These are phyloP conservation scores for Penicillium nucicola DNA, from an alignment of 495 filamentous ascomycete genomes.

Conservation along the genomic window DNA sequence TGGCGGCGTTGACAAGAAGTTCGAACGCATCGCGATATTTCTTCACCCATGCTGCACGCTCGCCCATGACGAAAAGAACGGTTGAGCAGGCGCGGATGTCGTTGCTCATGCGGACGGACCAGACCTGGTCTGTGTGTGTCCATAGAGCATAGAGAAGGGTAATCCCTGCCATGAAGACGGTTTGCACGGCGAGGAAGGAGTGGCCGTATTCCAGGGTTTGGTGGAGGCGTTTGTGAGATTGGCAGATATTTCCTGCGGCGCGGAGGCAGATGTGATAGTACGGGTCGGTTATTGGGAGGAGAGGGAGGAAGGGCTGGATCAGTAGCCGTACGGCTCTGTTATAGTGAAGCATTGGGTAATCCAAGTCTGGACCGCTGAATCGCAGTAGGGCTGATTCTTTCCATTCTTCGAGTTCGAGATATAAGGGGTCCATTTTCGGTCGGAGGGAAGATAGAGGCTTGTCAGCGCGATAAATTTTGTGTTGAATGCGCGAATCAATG, in stretches of 20 bases:
- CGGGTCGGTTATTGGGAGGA: conserved; percentile 46
- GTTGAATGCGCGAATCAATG: conserved; percentile 52
- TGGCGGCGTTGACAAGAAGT: conserved; percentile 49
- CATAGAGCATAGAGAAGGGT: conserved; percentile 50
- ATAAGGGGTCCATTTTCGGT: conserved; percentile 47
- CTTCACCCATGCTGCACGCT: conserved; percentile 50
- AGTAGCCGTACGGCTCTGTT: conserved; percentile 49
- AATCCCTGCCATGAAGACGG: conserved; percentile 54
- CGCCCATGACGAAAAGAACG: conserved; percentile 53
- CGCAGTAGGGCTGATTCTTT: conserved; percentile 40
- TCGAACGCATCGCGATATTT: conserved; percentile 56
- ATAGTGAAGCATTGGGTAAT: conserved; percentile 52
- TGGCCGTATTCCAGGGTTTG: conserved; percentile 52
- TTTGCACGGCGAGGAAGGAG: conserved; percentile 53
- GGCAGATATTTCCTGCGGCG: conserved; percentile 51
- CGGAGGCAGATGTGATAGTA: conserved; percentile 50
- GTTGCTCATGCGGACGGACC: conserved; percentile 52
- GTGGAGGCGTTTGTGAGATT: conserved; percentile 52
- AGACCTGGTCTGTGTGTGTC: conserved; percentile 45
- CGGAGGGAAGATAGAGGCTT: conserved; percentile 42
- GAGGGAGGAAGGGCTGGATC: conserved; percentile 50
- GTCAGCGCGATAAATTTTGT: conserved; percentile 54
- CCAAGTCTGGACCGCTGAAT: conserved; percentile 38
- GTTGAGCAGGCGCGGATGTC: conserved; percentile 54
- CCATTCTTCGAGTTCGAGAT: conserved; percentile 51